Evolutionary conservation across 208 protist genomes (phyloP), one percentile per base, ranked within the genome.

Genomic region (Trypanosoma vivax): DNA sequence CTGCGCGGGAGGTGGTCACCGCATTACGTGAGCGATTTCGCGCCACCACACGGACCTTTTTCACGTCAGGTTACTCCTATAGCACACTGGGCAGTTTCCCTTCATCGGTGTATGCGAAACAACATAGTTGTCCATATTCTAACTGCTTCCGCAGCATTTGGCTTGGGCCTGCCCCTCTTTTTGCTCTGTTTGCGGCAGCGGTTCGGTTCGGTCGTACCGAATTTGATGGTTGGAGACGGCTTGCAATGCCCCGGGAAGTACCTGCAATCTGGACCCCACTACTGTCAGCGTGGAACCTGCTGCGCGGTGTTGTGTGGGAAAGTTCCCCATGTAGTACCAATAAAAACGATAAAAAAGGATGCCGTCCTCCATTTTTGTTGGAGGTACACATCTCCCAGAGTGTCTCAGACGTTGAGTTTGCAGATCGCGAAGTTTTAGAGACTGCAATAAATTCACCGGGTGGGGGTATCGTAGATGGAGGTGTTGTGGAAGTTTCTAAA

Each of bases 171-270:
- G 56, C 68, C 21, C 55, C 65, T 6, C 21, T 84, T 5, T 79
- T 74, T 27, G 55, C 65, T 5, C 43, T 73, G 35, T 54, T 79
- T 41, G 65, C 50, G 10, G 58, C 63, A 9, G 76, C 75, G 18
- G 31, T 77, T 16, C 76, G 76, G 1, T 79, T 71, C 60, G 64
- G 63, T 53, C 64, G 76, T 34, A 25, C 46, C 0, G 76, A 71
- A n/a, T 51, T 60, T 41, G 69, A 70, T 25, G 68, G 69, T 16
- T 73, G 66, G 39, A 63, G 51, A n/a, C 35, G 21, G 4, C 62
- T 60, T 31, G 41, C 31, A 0, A 16, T 50, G 7, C 51, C 43
- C 2, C 14, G 11, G 6, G n/a, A 10, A 4, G 46, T 7, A 10
- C 24, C 6, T 24, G 0, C 25, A 28, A 39, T 33, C 5, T 35